Evolutionary conservation across 2,329 filamentous ascomycete genomes (phyloP).

Genomic region (Helminthosporium solani): DNA sequence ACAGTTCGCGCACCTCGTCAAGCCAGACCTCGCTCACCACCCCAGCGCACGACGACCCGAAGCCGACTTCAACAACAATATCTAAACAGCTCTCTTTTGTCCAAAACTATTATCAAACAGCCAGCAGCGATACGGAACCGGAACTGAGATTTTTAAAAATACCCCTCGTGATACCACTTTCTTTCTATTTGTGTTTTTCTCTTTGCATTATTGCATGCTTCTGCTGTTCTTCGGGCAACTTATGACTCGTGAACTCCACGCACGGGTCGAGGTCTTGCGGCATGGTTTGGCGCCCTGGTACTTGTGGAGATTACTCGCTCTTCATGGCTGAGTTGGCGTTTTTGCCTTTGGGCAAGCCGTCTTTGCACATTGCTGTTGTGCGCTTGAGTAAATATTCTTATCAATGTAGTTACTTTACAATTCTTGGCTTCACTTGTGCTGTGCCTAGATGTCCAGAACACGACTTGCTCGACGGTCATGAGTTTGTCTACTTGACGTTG

Average conservation of each 20-base stretch:
- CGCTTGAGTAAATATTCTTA: background rate
- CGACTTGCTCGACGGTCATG: no score
- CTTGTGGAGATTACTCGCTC: conserved; percentile 4
- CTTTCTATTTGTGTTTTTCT: conserved; percentile 9
- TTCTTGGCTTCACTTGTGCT: background rate
- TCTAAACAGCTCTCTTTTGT: conserved; percentile 13
- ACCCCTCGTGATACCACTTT: conserved; percentile 39
- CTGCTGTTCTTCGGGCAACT: background rate
- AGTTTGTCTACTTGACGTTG: no score
- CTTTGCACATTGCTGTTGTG: background rate
- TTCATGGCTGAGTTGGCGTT: conserved; percentile 2
- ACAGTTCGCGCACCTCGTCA: conserved; percentile 55
- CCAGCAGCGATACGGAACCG: background rate
- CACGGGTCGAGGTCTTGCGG: background rate
- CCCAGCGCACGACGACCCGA: conserved; percentile 39
- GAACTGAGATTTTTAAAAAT: conserved; percentile 2
- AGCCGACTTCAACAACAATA: conserved; percentile 31
- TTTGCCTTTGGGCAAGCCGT: background rate
- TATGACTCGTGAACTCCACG: background rate
- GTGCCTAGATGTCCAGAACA: no score
- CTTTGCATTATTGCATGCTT: background rate
- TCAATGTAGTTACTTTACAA: background rate
- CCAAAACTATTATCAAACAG: background rate
- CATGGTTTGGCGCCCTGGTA: background rate
- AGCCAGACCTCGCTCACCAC: conserved; percentile 60